Conservation (phyloP, 371 early-diverging fungal genomes). For the Mycotypha africana region DNA sequence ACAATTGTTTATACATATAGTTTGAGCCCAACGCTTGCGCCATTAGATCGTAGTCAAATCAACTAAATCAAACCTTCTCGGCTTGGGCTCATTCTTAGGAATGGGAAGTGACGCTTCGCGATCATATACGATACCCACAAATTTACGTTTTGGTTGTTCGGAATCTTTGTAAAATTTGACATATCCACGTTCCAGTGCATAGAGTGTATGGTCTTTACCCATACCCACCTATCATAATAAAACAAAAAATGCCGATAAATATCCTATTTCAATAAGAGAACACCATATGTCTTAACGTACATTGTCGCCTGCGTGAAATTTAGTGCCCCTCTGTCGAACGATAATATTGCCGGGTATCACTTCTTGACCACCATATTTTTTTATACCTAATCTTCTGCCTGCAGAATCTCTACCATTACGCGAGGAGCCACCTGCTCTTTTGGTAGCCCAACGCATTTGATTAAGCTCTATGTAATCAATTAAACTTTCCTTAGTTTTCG, state of each 20-base stretch:
- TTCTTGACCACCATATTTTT: conserved; percentile 79
- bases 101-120: conserved; percentile 65
- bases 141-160: conserved; percentile 62
- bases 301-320: conserved; percentile 87
- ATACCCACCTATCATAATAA: conserved; percentile 62
- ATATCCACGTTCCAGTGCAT: conserved; percentile 76
- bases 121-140: conserved; percentile 72
- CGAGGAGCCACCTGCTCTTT: conserved; percentile 89
- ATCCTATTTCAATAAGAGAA: too few species aligned
- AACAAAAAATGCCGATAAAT: neutral
- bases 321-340: conserved; percentile 89
- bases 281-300: conserved; percentile 32
- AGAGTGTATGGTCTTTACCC: conserved; percentile 91
- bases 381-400: conserved; percentile 92
- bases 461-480: conserved; percentile 12
- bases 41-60: conserved; percentile 48
- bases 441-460: conserved; percentile 89
- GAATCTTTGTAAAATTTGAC: conserved; percentile 82
- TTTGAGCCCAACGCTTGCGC: too few species aligned
- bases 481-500: too few species aligned
- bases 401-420: conserved; percentile 92
- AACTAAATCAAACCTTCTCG: conserved; percentile 68
- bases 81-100: conserved; percentile 58
- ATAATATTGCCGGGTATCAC: conserved; percentile 89
- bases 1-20: too few species aligned